These are phyloP conservation scores for Saitozyma sp. DNA, from an alignment of 768 basidiomycete species.

Conservation along the genomic window DNA sequence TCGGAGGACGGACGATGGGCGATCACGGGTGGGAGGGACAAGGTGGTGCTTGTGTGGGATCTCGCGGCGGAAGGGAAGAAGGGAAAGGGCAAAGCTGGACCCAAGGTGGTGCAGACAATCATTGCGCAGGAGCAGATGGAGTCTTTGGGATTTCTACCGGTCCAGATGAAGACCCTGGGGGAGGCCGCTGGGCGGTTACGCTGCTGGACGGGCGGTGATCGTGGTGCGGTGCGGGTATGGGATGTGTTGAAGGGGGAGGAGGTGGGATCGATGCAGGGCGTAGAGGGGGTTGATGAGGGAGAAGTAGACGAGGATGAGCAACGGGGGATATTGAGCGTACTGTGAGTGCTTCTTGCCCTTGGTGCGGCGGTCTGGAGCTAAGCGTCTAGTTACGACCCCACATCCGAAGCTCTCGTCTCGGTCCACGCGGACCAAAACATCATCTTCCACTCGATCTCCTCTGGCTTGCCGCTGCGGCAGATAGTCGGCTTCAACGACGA, in stretches of 20 bases:
- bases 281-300: constrained; percentile 51
- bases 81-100: constrained; percentile 55
- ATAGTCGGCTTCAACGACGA: constrained; percentile 98
- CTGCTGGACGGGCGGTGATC: constrained; percentile 90
- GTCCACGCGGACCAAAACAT: constrained; percentile 97
- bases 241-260: constrained; percentile 68
- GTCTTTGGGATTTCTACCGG: constrained; percentile 70
- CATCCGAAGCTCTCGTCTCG: constrained; percentile 68
- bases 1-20: constrained; percentile 84
- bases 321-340: constrained; percentile 73
- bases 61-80: constrained; percentile 37
- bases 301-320: constrained; percentile 70
- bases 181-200: constrained; percentile 56
- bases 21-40: constrained; percentile 86
- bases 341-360: constrained; percentile 62
- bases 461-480: constrained; percentile 68
- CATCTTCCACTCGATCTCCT: constrained; percentile 78
- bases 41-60: constrained; percentile 92
- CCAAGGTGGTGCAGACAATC: constrained; percentile 72
- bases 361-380: not conserved
- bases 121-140: constrained; percentile 79
- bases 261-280: constrained; percentile 61
- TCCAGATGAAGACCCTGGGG: constrained; percentile 59
- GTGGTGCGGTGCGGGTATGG: constrained; percentile 83
- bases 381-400: constrained; percentile 65